phyloP scores from a whole-genome alignment of 192 early-diverging fungal genomes.

The Gryganskiella cystojenkinii region DNA sequence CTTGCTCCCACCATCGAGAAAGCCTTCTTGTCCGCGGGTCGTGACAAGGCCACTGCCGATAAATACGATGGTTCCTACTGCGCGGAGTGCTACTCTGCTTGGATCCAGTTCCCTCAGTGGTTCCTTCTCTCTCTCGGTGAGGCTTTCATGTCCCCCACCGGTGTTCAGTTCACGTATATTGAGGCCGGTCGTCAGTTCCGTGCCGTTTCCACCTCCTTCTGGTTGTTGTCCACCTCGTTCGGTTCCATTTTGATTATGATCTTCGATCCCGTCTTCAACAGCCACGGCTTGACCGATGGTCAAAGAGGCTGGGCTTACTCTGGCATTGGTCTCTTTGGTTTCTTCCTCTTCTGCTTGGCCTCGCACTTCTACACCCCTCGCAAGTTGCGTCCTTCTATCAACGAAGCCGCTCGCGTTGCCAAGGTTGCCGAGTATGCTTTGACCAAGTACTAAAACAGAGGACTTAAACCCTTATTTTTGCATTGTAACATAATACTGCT shows the following conservation, averaged over 20 bases:
- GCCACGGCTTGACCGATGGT: constrained; percentile 1
- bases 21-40: constrained; percentile 12
- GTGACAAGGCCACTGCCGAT: neutral
- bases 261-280: constrained; percentile 35
- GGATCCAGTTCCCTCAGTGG: constrained; percentile 60
- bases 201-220: constrained; percentile 64
- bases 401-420: constrained; percentile 45
- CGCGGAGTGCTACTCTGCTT: constrained; percentile 39
- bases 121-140: constrained; percentile 69
- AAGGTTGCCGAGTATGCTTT: constrained; percentile 43
- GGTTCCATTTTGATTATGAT: constrained; percentile 53
- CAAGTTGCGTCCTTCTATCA: constrained; percentile 45
- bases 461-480: neutral
- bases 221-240: constrained; percentile 61
- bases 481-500: neutral
- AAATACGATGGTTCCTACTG: constrained; percentile 38
- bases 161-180: constrained; percentile 73
- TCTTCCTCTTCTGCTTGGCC: constrained; percentile 33
- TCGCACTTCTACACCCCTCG: constrained; percentile 39
- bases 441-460: constrained; percentile 13
- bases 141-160: constrained; percentile 66
- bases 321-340: constrained; percentile 46
- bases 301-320: constrained; percentile 41
- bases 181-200: constrained; percentile 72
- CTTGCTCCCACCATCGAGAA: constrained; percentile 36